Percentiles rank a stretch among this genome's conserved stretches.
Conservation (phyloP, 2,329 filamentous ascomycete species). For the Talaromyces sp. region DNA sequence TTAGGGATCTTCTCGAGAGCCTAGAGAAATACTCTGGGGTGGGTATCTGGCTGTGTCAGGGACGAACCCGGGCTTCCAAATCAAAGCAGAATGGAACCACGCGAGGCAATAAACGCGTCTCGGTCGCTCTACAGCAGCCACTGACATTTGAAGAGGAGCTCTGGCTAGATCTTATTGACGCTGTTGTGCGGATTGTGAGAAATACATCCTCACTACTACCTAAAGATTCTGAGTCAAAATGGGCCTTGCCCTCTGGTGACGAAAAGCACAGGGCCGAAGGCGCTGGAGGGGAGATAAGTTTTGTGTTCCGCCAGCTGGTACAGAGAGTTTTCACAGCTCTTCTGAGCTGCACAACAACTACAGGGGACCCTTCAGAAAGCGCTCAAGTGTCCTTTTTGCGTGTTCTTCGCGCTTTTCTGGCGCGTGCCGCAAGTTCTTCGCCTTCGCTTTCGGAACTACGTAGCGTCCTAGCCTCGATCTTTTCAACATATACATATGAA, state of each 20-base stretch:
- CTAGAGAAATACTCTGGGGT: conserved; percentile 88
- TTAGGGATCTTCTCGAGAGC: conserved; percentile 68
- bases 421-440: conserved; percentile 72
- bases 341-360: conserved; percentile 65
- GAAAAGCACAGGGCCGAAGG: conserved; percentile 13
- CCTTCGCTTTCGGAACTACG: conserved; percentile 85
- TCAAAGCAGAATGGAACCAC: conserved; percentile 22
- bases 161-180: conserved; percentile 63
- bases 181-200: conserved; percentile 59
- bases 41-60: conserved; percentile 92
- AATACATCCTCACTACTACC: conserved; percentile 55
- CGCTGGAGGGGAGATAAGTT: conserved; percentile 48
- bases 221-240: conserved; percentile 10
- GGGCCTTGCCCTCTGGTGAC: neutral
- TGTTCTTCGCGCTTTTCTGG: conserved; percentile 82
- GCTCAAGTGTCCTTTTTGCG: conserved; percentile 75
- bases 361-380: conserved; percentile 28
- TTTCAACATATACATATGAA: conserved; percentile 93
- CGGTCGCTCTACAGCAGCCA: conserved; percentile 49
- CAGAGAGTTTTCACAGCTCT: conserved; percentile 89
- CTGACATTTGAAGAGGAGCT: conserved; percentile 58
- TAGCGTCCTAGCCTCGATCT: conserved; percentile 79
- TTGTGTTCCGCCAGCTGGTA: conserved; percentile 70
- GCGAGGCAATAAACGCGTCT: conserved; percentile 32
- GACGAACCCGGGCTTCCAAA: conserved; percentile 64